phyloP scores from a whole-genome alignment of 768 basidiomycete species.

The Kockovaella imperatae region DNA sequence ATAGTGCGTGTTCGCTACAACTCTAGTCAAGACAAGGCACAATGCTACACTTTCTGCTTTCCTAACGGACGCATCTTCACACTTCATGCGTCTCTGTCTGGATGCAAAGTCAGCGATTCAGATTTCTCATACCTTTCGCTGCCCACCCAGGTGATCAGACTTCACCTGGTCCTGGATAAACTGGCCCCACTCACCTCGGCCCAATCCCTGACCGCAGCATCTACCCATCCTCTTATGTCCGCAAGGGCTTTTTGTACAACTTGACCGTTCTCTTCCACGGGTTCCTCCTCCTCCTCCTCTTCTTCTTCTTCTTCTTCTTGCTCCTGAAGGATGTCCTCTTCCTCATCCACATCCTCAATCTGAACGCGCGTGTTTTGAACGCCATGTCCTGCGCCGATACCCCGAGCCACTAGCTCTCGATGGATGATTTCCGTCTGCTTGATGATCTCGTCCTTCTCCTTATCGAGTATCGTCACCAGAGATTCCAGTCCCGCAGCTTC shows the following conservation, averaged over 20 bases:
- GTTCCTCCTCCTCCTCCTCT: not conserved
- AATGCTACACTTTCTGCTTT: no score
- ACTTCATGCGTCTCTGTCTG: no score
- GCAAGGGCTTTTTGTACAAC: conserved; percentile 26
- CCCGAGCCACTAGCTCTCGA: conserved; percentile 9
- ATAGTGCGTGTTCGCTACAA: no score
- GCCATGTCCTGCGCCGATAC: conserved; percentile 7
- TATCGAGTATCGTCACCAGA: conserved; percentile 17
- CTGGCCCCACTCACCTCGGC: conserved; percentile 16
- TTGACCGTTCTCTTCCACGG: not conserved
- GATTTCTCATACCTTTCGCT: no score
- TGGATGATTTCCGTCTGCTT: conserved; percentile 6
- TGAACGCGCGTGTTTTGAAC: no score
- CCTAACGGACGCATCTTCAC: no score
- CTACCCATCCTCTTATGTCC: conserved; percentile 38
- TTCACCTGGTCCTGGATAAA: no score
- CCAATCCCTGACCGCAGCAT: conserved; percentile 31
- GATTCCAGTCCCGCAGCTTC: conserved; percentile 14
- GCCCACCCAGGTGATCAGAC: no score
- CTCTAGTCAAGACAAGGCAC: no score
- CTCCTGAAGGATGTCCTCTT: conserved; percentile 4
- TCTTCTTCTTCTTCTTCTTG: not conserved
- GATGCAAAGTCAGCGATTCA: no score
- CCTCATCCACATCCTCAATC: not conserved
- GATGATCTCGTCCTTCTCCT: conserved; percentile 19